Base-by-base conservation (phyloP, 768 basidiomycete genomes). In the Candolleomyces efflorescens region DNA sequence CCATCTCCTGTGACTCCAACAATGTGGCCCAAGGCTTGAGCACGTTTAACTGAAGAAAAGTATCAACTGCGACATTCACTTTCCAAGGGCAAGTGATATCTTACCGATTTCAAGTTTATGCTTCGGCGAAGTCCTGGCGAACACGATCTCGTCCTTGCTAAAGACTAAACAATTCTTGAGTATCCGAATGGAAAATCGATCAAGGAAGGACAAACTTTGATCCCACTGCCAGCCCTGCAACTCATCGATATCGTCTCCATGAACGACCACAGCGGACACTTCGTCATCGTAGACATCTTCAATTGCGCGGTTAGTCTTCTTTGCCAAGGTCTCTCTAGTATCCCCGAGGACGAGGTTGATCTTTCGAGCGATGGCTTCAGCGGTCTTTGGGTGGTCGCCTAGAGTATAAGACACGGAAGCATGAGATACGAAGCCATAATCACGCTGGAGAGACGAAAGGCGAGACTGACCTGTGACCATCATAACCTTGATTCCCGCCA, bases 1-100 rank as follows among this genome's bases (percentile, higher is more conserved):
- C 86, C 86, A 65, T 89, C 86, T 5, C 86, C 86, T 55, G 85
- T 87, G 83, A 87, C 85, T 67, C 85, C 86, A 44, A 89, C 86
- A 48, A 87, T 83, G 62, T 87, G 85, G 22, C 86, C 86, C 23
- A 87, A 69, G 32, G 85, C 84, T 63, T 89, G 86, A 5, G 85
- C 85, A 63, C 78, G 85, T 71, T 87, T 86, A 24, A 89, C 86
- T 87, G 27, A 54, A 46, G 10, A 47, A 37, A 48, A 32, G 47
- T 27, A 55, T 24, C 27, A 53, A 52, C 51, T 39, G 26, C 36
- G 60, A 10, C 26, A n/a, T n/a, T n/a, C n/a, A n/a, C n/a, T n/a
- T n/a, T n/a, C n/a, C n/a, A n/a, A n/a, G n/a, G n/a, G n/a, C n/a
- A n/a, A n/a, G n/a, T n/a, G n/a, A n/a, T 66, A 17, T 18, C 78